These are phyloP conservation scores for Sphaerulina musiva DNA, from an alignment of 2,329 filamentous ascomycete species.

Conservation along the genomic window DNA sequence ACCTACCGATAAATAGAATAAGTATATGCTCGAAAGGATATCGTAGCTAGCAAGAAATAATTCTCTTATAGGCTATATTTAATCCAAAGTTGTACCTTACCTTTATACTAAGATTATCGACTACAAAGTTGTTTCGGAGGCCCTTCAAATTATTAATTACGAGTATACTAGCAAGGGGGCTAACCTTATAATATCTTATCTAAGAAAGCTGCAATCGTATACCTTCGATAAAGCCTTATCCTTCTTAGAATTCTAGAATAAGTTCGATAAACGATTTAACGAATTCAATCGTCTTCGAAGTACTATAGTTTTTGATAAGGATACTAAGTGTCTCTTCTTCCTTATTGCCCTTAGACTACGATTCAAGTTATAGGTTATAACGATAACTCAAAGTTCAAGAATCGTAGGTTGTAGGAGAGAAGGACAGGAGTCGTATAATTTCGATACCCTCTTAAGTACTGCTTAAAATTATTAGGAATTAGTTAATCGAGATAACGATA, in stretches of 20 bases:
- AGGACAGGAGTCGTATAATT: neutral
- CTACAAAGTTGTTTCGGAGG: neutral
- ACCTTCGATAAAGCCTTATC: neutral
- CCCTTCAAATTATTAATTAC: neutral
- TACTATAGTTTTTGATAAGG: neutral
- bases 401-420: neutral
- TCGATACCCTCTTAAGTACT: neutral
- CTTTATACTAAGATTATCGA: too few relatives aligned
- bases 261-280: neutral
- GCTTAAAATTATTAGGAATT: neutral
- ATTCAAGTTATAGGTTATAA: neutral
- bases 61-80: neutral
- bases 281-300: neutral
- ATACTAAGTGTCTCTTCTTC: neutral
- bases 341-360: neutral
- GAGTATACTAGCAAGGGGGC: neutral
- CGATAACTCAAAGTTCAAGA: neutral
- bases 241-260: neutral
- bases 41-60: neutral
- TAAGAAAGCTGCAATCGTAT: neutral
- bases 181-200: neutral
- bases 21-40: neutral
- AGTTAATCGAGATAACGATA: neutral
- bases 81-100: neutral
- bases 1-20: neutral